These are phyloP conservation scores for Lachnellula subtilissima DNA, from an alignment of 2,329 filamentous ascomycete species.

Conservation along the genomic window DNA sequence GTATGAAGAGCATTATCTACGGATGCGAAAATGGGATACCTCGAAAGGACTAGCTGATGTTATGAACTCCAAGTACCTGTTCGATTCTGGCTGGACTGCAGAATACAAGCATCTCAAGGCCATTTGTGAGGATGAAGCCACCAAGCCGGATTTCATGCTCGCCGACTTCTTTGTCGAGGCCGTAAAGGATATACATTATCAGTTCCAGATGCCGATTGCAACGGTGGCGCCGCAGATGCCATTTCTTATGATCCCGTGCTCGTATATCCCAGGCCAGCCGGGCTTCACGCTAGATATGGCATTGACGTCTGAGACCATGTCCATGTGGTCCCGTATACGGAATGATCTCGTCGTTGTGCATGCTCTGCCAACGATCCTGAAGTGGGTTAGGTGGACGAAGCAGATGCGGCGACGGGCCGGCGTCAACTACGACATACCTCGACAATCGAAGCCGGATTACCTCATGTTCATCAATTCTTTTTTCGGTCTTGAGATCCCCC, in stretches of 20 bases:
- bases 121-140: slow-evolving; percentile 22
- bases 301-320: not conserved
- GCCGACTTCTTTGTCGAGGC: slow-evolving; percentile 43
- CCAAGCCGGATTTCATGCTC: slow-evolving; percentile 36
- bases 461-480: slow-evolving; percentile 42
- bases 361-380: not conserved
- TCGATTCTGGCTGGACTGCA: slow-evolving; percentile 36
- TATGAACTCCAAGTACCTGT: slow-evolving; percentile 36
- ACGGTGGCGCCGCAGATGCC: slow-evolving; percentile 41
- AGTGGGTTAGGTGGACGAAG: not conserved
- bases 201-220: slow-evolving; percentile 37
- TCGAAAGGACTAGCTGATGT: slow-evolving; percentile 30
- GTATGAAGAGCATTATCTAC: slow-evolving; percentile 33
- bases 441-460: slow-evolving; percentile 36
- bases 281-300: slow-evolving; percentile 15
- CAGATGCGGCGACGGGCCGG: slow-evolving; percentile 20
- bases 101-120: slow-evolving; percentile 25
- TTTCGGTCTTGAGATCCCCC: slow-evolving; percentile 39
- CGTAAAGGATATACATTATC: slow-evolving; percentile 36
- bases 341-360: slow-evolving; percentile 1
- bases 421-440: slow-evolving; percentile 30
- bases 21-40: slow-evolving; percentile 33
- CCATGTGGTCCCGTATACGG: not conserved
- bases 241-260: slow-evolving; percentile 32
- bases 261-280: slow-evolving; percentile 39